Conservation (phyloP, 1,139 yeast genomes). For the Debaryomyces robertsiae region DNA sequence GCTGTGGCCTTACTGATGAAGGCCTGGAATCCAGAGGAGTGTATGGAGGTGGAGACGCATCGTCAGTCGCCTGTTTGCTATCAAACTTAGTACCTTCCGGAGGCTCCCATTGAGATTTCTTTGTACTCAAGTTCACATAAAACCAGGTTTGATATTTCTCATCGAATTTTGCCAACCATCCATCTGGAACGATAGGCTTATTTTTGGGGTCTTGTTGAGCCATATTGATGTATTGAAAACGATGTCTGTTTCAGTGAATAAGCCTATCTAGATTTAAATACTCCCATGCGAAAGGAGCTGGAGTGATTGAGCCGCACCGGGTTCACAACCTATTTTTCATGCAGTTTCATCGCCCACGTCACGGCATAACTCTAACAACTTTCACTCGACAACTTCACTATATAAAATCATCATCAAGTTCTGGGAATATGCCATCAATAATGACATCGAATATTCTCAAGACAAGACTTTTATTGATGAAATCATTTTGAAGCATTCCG, state of each 20-base stretch:
- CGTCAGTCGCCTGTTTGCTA: constrained; percentile 17
- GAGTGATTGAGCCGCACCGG: too few species aligned
- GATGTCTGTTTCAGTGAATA: too few species aligned
- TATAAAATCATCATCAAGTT: constrained; percentile 9
- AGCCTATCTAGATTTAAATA: neutral
- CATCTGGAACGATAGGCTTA: constrained; percentile 65
- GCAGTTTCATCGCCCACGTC: neutral
- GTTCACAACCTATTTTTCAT: too few species aligned
- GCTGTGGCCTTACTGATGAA: neutral
- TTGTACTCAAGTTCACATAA: constrained; percentile 72
- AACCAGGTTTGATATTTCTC: constrained; percentile 76
- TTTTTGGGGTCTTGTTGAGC: constrained; percentile 13
- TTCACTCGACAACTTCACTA: neutral
- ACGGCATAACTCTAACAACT: neutral
- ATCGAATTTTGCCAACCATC: constrained; percentile 90
- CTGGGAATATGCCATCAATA: constrained; percentile 32
- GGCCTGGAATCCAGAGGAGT: constrained; percentile 22
- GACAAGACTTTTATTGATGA: constrained; percentile 64
- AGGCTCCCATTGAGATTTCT: constrained; percentile 88
- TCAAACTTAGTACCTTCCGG: constrained; percentile 62
- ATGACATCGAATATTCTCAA: constrained; percentile 50
- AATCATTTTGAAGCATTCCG: constrained; percentile 73
- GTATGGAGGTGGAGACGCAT: constrained; percentile 37
- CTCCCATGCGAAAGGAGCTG: neutral
- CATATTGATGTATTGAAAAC: neutral